A percentile compares a stretch with the other conserved stretches of the same genome.
Conservation (phyloP, 306 rosid species). For the Citrullus mucosospermus region DNA sequence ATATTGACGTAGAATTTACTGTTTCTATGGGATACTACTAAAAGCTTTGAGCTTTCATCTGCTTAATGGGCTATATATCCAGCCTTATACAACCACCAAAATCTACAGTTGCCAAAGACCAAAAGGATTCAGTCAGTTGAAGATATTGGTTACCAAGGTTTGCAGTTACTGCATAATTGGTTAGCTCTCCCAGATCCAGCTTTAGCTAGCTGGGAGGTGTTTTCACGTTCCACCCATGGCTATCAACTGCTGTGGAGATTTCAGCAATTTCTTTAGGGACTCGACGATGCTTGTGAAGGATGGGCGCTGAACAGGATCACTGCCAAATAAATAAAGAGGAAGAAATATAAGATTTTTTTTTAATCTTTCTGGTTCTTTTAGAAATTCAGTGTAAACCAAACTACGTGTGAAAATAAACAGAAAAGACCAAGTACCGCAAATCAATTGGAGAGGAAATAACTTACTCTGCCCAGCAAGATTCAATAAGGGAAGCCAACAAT, state of each 20-base stretch:
- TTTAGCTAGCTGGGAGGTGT: constrained; percentile 8
- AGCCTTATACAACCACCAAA: constrained; percentile 1
- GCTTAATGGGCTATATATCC: constrained; percentile 7
- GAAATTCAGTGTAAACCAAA: not conserved
- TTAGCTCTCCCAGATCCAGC: constrained; percentile 14
- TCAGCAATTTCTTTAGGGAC: constrained; percentile 74
- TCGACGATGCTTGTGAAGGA: constrained; percentile 52
- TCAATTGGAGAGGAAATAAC: constrained; percentile 4
- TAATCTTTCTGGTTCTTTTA: not conserved
- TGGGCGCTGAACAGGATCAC: constrained; percentile 74
- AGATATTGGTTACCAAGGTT: constrained; percentile 11
- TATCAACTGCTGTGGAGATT: constrained; percentile 60
- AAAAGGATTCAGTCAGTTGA: constrained; percentile 14
- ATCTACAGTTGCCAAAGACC: constrained; percentile 24
- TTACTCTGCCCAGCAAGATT: constrained; percentile 96
- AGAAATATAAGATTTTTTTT: not conserved
- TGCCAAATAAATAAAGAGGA: constrained; percentile 10
- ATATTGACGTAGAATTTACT: not conserved
- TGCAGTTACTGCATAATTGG: constrained; percentile 14
- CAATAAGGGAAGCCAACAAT: constrained; percentile 64
- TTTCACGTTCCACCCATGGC: constrained; percentile 32
- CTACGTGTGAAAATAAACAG: no score
- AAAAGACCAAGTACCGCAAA: no score
- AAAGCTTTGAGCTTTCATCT: not conserved
- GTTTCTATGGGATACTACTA: not conserved